A percentile compares a stretch with the other conserved stretches of the same genome.
These are phyloP conservation scores for Aureobasidium sp. DNA, from an alignment of 2,329 filamentous ascomycete genomes.

Conservation along the genomic window DNA sequence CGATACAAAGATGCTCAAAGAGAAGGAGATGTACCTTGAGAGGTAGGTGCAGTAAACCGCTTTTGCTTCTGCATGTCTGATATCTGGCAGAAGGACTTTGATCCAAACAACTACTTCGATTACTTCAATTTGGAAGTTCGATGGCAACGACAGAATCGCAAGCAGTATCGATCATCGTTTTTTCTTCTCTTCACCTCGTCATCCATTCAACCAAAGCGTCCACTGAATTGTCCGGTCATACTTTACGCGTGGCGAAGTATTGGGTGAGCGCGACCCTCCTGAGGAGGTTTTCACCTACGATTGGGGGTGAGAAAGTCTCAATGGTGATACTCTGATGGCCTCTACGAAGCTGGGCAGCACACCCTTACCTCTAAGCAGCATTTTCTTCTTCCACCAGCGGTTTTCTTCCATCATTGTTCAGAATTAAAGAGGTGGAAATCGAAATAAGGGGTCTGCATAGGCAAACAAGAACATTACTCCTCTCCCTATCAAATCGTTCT, in stretches of 20 bases:
- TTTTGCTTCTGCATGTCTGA: conserved; percentile 25
- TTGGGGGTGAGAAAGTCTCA: background rate
- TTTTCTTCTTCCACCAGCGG: background rate
- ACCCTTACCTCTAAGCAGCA: background rate
- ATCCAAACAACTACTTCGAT: conserved; percentile 17
- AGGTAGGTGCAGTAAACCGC: background rate
- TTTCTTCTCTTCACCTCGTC: conserved; percentile 38
- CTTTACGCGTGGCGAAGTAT: conserved; percentile 32
- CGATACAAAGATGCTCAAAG: conserved; percentile 18
- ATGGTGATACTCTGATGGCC: background rate
- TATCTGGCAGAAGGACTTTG: conserved; percentile 32
- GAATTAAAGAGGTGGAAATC: background rate
- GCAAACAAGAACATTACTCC: background rate
- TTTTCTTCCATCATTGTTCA: background rate
- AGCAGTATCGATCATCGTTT: conserved; percentile 37
- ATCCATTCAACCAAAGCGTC: conserved; percentile 33
- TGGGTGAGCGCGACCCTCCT: conserved; percentile 16
- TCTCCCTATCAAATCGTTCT: no score
- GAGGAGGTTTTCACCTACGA: background rate
- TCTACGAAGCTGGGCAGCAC: background rate
- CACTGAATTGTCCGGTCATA: conserved; percentile 36
- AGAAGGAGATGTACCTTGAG: conserved; percentile 16
- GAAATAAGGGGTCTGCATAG: background rate
- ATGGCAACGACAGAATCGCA: conserved; percentile 41
- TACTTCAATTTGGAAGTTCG: conserved; percentile 38